phyloP scores from a whole-genome alignment of 2,329 filamentous ascomycete genomes.

The Fusarium fracticaudum region DNA sequence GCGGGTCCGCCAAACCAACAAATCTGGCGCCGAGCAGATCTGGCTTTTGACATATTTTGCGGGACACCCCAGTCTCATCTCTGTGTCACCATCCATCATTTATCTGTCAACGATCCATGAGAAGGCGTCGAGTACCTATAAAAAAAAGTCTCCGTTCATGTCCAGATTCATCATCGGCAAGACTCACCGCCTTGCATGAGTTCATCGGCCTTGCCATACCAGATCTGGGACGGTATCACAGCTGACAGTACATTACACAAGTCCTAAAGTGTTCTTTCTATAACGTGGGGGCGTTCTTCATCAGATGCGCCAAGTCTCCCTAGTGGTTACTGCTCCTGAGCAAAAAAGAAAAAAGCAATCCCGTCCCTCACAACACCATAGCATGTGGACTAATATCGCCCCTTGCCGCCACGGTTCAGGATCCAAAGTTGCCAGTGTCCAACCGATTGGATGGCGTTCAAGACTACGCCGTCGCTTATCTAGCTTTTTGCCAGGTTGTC shows the following conservation, averaged over 20 bases:
- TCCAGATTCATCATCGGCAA: conserved; percentile 4
- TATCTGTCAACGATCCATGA: conserved; percentile 37
- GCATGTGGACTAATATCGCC: conserved; percentile 30
- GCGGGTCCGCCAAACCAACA: conserved; percentile 33
- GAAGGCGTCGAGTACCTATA: conserved; percentile 2
- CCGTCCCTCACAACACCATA: conserved; percentile 25
- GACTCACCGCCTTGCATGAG: conserved; percentile 33
- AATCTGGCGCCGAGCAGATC: conserved; percentile 43
- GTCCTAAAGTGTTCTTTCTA: conserved; percentile 11
- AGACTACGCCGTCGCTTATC: conserved; percentile 41
- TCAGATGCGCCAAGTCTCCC: conserved; percentile 31
- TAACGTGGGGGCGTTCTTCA: conserved; percentile 31
- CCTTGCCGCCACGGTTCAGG: conserved; percentile 29
- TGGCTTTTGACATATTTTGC: conserved; percentile 47
- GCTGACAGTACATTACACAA: conserved; percentile 5
- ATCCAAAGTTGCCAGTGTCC: conserved; percentile 38
- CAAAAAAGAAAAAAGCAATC: conserved; percentile 32
- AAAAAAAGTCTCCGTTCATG: conserved; percentile 28
- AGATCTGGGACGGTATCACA: conserved; percentile 24
- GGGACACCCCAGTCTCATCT: conserved; percentile 46
- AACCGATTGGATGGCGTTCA: conserved; percentile 39
- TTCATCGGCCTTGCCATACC: conserved; percentile 29
- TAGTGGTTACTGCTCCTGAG: conserved; percentile 32
- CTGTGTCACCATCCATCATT: conserved; percentile 44
- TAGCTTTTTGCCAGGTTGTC: conserved; percentile 32